Base-by-base conservation (phyloP, 1,284 basidiomycete species). In the Butyriboletus appendiculatus region DNA sequence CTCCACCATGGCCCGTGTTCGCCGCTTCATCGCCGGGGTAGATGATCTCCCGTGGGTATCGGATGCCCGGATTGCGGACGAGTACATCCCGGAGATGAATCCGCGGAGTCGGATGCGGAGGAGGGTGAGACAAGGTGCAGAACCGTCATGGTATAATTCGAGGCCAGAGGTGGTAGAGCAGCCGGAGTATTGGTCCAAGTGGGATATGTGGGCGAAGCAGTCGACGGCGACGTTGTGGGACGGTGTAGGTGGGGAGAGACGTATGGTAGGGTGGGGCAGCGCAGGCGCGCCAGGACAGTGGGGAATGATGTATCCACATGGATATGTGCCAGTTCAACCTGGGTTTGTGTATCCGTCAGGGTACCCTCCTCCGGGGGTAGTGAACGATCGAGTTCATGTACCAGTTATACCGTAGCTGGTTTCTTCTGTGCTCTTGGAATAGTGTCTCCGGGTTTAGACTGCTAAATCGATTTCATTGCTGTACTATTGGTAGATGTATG, bases 131-230 rank as follows among this genome's bases (percentile, higher is more conserved):
- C 48, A 53, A 16, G 61, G 60, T 7, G 46, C 60, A 4, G 62
- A 62, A 2, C 58, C 67, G 22, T 65, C 66, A 26, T 67, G 65
- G 65, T 67, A 67, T 30, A 67, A 65, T 15, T 3, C 35, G 5
- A 40, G 56, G 2, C 59, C 59, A 0, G 53, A 57, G 32, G 30
- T 37, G 20, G 16, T 14, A 34, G 43, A 47, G n/a, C 33, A 10
- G 37, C 64, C 44, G 2, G 39, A 43, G 18, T 24, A 55, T 48
- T 59, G 56, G 59, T 41, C 59, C 1, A 52, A 62, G 42, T 69
- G 67, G 65, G 67, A 69, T 32, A 48, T 46, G 57, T 68, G 57
- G 59, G 67, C 67, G 22, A 60, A 57, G 50, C 63, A 65, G 33
- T 59, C 65, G 16, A 20, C 55, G 44, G 64, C 52, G 37, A 47